phyloP scores from a whole-genome alignment of 306 rosid species.

The Rosa multiflora region DNA sequence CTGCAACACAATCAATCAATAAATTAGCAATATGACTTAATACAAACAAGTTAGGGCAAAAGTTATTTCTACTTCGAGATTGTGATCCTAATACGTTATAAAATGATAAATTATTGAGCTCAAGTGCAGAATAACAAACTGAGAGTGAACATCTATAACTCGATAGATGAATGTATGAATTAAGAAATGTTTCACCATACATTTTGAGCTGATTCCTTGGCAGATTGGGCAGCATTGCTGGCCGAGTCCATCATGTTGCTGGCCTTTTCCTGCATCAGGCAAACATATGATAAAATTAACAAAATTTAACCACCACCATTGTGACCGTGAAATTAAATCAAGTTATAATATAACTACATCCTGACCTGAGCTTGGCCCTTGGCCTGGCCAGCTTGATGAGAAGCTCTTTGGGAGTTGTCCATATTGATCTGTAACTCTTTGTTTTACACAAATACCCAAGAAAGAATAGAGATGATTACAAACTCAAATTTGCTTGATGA shows the following conservation, averaged over 20 bases:
- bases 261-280: conserved; percentile 41
- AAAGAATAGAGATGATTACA: not conserved
- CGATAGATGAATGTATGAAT: not conserved
- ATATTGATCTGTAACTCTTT: conserved; percentile 23
- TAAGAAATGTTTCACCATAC: conserved; percentile 14
- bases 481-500: not conserved
- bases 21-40: not conserved
- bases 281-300: not conserved
- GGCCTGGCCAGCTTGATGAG: conserved; percentile 44
- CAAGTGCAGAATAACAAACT: not conserved
- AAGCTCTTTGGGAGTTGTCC: conserved; percentile 32
- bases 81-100: not conserved
- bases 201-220: conserved; percentile 42
- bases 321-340: not conserved
- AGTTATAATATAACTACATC: not conserved
- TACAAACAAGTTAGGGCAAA: not conserved
- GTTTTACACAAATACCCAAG: not conserved
- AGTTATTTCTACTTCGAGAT: not conserved
- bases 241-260: conserved; percentile 34
- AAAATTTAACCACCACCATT: not conserved
- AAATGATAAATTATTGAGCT: not conserved
- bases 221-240: conserved; percentile 40
- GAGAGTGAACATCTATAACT: not conserved
- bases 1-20: conserved; percentile 15
- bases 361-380: conserved; percentile 34